These are phyloP conservation scores for Colletotrichum sp. DNA, from an alignment of 2,329 filamentous ascomycete genomes.

Conservation along the genomic window DNA sequence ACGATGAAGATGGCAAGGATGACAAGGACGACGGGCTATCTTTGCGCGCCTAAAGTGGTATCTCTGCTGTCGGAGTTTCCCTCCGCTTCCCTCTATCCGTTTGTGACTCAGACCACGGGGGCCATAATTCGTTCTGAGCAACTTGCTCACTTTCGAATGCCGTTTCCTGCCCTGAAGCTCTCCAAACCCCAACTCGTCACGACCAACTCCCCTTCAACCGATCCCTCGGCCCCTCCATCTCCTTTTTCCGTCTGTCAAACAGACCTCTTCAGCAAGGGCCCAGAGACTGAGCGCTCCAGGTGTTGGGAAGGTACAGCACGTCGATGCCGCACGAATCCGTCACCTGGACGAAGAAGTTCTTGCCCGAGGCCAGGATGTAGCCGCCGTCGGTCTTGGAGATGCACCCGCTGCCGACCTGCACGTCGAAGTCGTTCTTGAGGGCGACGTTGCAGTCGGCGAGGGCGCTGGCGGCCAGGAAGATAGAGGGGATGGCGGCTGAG, in stretches of 20 bases:
- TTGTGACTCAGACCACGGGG: background rate
- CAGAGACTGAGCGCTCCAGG: background rate
- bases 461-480: background rate
- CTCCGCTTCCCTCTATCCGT: background rate
- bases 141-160: background rate
- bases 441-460: background rate
- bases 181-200: background rate
- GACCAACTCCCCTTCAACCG: background rate
- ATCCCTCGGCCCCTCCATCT: background rate
- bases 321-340: background rate
- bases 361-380: background rate
- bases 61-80: background rate
- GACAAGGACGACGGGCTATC: background rate
- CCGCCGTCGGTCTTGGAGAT: background rate
- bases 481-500: background rate
- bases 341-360: background rate
- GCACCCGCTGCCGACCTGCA: background rate
- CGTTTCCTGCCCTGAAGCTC: fast-evolving
- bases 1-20: background rate
- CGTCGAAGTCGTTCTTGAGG: background rate
- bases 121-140: background rate
- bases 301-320: background rate
- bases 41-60: background rate
- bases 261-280: background rate
- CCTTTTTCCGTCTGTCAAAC: background rate